Evolutionary conservation across 371 early-diverging fungal species (phyloP).

Genomic region (Mortierella sp.): DNA sequence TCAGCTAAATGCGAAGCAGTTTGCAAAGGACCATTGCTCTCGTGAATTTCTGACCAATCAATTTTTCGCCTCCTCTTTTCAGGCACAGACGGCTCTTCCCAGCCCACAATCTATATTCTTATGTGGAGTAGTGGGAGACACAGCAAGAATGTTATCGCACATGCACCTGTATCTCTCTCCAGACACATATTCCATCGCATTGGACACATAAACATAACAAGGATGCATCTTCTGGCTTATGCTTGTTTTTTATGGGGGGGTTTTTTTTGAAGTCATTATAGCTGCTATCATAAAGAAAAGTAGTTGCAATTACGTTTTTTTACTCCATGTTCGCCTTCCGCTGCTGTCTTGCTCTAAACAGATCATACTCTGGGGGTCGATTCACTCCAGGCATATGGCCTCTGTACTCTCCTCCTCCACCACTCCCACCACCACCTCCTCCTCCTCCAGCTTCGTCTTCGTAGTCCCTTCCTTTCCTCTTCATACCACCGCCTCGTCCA

Average conservation of each 20-base stretch:
- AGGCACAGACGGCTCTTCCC: not conserved
- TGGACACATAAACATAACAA: no score
- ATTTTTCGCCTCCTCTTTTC: not conserved
- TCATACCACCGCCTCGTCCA: conserved; percentile 57
- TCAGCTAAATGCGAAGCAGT: not conserved
- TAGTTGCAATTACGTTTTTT: not conserved
- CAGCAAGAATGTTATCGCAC: no score
- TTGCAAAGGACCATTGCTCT: not conserved
- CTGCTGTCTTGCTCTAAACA: conserved; percentile 69
- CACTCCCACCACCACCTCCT: conserved; percentile 14
- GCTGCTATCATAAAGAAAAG: not conserved
- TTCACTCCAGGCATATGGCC: conserved; percentile 58
- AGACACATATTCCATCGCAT: no score
- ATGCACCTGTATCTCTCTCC: no score
- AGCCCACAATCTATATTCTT: no score
- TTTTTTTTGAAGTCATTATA: conserved; percentile 3
- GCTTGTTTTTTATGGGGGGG: no score
- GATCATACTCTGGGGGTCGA: conserved; percentile 71
- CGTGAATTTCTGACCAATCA: not conserved
- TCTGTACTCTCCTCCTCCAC: conserved; percentile 36
- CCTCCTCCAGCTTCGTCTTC: conserved; percentile 61
- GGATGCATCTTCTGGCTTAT: no score
- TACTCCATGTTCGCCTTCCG: conserved; percentile 58
- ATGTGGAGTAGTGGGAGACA: no score
- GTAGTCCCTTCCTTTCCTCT: conserved; percentile 62